Conservation (phyloP, 78 protist genomes). For the Dictyostelium capitatum region DNA sequence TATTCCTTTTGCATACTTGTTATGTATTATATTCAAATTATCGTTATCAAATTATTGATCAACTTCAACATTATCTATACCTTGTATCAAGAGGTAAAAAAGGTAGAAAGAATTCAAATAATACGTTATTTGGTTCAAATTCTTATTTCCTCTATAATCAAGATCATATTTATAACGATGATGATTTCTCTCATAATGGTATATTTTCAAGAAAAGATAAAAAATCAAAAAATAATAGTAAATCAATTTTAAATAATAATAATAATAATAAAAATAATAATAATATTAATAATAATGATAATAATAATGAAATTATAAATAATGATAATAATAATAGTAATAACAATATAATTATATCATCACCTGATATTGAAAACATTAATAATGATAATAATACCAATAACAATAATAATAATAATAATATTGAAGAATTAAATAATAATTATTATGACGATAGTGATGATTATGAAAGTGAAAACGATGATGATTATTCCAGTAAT, state of each 20-base stretch:
- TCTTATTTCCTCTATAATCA: slow-evolving; percentile 20
- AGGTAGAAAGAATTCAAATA: slow-evolving; percentile 23
- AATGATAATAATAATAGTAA: not conserved
- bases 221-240: not conserved
- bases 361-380: not conserved
- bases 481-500: not conserved
- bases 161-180: slow-evolving; percentile 8
- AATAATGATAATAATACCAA: not conserved
- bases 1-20: not conserved
- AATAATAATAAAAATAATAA: not conserved
- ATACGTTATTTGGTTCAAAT: not conserved
- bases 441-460: slow-evolving; percentile 14
- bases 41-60: slow-evolving; percentile 12
- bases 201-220: slow-evolving; percentile 1
- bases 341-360: not conserved
- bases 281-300: not conserved
- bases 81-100: not conserved
- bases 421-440: slow-evolving; percentile 4
- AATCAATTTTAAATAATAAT: not conserved
- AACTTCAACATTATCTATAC: not conserved
- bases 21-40: slow-evolving; percentile 4
- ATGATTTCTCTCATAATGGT: not conserved
- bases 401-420: not conserved
- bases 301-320: not conserved
- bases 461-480: not conserved